Evolutionary conservation across 495 filamentous ascomycete genomes (phyloP), one percentile per base, ranked within the genome.

Genomic region (Penicillium paxilli): DNA sequence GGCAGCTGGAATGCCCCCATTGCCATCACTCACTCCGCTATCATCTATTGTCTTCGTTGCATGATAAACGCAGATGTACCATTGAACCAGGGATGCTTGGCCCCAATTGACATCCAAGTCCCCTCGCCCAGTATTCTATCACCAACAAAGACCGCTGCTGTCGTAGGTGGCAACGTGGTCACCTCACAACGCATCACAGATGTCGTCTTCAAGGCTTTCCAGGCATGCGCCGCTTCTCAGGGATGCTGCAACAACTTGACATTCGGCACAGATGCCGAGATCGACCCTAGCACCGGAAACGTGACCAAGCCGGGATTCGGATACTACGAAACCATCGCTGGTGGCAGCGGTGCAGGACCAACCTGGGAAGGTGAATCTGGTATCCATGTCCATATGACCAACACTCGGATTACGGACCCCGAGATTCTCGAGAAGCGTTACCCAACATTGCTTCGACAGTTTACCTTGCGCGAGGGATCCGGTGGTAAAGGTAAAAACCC

Each of bases 341-440:
- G 94, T 22, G 94, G 94, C 8, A 88, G 84, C 57, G 94, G 94
- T 47, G 94, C 94, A 0, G 92, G 93, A 0, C 83, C 88, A 1
- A 80, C 81, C 30, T 98, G 94, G 94, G 81, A 90, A 49, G 94
- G 94, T 40, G 91, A 91, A 7, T 87, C 82, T 46, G 94, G 94
- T 38, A 90, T 98, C 40, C 94, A 98, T 66, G 87, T 86, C 19
- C 93, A 98, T 70, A 98, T 98, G 93, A 98, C 94, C n/a, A 98
- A 98, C 69, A 98, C 94, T 5, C 85, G 94, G 1, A 98, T 98
- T 65, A 98, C 94, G 1, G 94, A 98, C 72, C 80, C 90, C 0
- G 94, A 98, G 60, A 85, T 97, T n/a, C 92, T 98, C 60, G 94
- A 98, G 70, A 81, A 93, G 2, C 82, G 94, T 14, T 98, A 98